Base-by-base conservation (phyloP, 148 eudicot genomes). In the Pouteria glomerata region DNA sequence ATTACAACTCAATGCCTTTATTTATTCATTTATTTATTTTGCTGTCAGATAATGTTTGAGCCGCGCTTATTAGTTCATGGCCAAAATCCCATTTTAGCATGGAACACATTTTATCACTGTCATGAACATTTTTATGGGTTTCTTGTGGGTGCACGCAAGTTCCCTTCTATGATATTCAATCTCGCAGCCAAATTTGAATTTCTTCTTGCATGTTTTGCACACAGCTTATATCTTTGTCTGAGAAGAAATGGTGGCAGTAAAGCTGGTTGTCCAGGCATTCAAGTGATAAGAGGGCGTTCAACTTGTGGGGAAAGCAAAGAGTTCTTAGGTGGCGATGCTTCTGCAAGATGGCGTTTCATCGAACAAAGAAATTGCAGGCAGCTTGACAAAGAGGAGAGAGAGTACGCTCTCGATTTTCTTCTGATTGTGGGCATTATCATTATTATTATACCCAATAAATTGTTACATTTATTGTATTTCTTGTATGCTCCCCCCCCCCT, bases 171-270 rank as follows among this genome's bases (percentile, higher is more conserved):
- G 6, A 35, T 1, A 39, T 27, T 58, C 12, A 11, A n/a, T n/a
- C 44, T 41, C 4, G 63, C 42, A 29, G 13, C 39, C 39, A 18
- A n/a, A 29, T 70, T 21, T 52, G 11, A 27, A 41, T 55, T 19
- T 34, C 39, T 56, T 58, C 29, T 2, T 31, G 10, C 26, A 21
- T 67, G 6, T 41, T 64, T 53, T 55, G 63, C 48, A 39, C 48
- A 70, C 87, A 85, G 88, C 85, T 82, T 62, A 75, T 82, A 57
- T 82, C 81, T 69, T 65, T 79, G 65, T 79, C 88, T 0, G 88
- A 79, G 69, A 74, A 82, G 48, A 77, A 79, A 59, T 71, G 81
- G 80, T 60, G 77, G 79, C 66, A 72, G 44, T 75, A 63, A 37
- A 76, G 76, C 56, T 58, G 75, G 70, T 68, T 60, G 60, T 64